Evolutionary conservation across 75 land plant species (phyloP).

Genomic region (Picea sitchensis): DNA sequence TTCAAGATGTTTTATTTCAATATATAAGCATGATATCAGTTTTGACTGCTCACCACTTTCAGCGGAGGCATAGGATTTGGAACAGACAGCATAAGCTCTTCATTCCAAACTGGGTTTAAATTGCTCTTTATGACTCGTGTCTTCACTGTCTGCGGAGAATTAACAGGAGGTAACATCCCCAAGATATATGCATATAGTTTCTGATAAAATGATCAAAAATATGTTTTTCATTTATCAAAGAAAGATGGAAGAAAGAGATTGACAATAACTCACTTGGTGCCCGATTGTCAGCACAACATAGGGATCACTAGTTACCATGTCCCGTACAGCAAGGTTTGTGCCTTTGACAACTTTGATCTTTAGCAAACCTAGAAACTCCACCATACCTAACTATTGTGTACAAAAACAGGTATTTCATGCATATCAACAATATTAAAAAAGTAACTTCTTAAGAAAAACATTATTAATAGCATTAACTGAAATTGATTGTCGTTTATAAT

Average conservation of each 20-base stretch:
- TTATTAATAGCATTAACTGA: not conserved
- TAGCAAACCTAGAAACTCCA: constrained; percentile 86
- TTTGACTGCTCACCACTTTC: constrained; percentile 56
- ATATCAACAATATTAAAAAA: not conserved
- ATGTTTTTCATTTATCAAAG: not conserved
- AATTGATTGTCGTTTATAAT: not conserved
- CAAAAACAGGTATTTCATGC: constrained; percentile 1
- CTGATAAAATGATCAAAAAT: not conserved
- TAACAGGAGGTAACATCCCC: constrained; percentile 7
- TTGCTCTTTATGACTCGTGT: constrained; percentile 75
- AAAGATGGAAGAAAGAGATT: not conserved
- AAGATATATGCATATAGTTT: not conserved
- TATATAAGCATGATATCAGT: not conserved
- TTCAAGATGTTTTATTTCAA: not conserved
- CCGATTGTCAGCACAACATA: constrained; percentile 77
- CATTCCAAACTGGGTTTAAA: constrained; percentile 95
- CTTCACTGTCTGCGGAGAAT: constrained; percentile 48
- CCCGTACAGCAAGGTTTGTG: constrained; percentile 82
- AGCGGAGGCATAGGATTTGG: constrained; percentile 64
- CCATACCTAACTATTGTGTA: constrained; percentile 76
- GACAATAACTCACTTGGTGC: constrained; percentile 53
- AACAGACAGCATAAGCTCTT: constrained; percentile 88
- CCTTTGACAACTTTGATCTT: constrained; percentile 87
- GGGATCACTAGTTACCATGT: constrained; percentile 83
- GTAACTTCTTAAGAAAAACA: not conserved